These are phyloP conservation scores for Annona cherimola DNA, from an alignment of 164 flowering plant species.

Conservation along the genomic window DNA sequence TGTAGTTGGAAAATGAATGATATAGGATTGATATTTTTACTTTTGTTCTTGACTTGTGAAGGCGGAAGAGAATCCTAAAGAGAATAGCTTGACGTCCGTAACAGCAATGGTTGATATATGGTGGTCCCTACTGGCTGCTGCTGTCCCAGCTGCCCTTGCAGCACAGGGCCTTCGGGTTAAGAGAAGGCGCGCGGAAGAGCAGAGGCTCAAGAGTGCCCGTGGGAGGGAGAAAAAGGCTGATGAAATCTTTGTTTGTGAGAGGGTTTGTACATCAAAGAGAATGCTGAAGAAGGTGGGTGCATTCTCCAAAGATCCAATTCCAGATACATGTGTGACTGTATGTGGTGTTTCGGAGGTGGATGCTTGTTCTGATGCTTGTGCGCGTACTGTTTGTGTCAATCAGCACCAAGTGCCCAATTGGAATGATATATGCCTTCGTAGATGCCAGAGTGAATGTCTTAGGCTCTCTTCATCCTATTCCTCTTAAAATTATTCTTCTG, in stretches of 20 bases:
- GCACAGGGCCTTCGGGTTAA: conserved; percentile 66
- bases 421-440: conserved; percentile 72
- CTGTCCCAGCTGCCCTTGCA: conserved; percentile 58
- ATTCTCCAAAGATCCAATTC: conserved; percentile 84
- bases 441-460: conserved; percentile 84
- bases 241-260: conserved; percentile 86
- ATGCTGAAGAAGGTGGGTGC: conserved; percentile 85
- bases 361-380: conserved; percentile 92
- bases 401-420: conserved; percentile 83
- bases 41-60: not conserved
- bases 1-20: too few species aligned
- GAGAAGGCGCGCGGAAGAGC: conserved; percentile 60
- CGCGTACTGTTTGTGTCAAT: conserved; percentile 81
- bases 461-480: conserved; percentile 43
- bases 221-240: conserved; percentile 82
- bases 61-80: not conserved
- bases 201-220: conserved; percentile 55
- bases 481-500: conserved; percentile 2
- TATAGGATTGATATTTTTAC: not conserved
- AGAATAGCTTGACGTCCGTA: not conserved
- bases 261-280: conserved; percentile 86
- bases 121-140: conserved; percentile 67
- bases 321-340: conserved; percentile 76
- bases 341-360: conserved; percentile 87
- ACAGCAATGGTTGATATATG: conserved; percentile 66